Conservation (phyloP, 805 yeast genomes). For the Barnettozyma sp. region DNA sequence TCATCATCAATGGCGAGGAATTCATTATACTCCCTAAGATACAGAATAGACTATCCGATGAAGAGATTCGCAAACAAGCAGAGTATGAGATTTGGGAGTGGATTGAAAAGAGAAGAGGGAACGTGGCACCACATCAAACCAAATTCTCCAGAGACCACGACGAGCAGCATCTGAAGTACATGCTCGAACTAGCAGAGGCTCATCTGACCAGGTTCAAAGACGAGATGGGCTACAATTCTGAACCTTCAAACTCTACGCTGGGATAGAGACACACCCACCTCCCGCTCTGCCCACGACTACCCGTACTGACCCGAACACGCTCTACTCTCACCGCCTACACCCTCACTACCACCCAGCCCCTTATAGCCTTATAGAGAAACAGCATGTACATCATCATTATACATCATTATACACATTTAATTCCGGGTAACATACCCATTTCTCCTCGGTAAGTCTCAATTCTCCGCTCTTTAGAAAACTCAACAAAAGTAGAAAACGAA, state of each 20-base stretch:
- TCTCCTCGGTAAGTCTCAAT: neutral
- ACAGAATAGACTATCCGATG: constrained; percentile 8
- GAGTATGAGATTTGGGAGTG: constrained; percentile 27
- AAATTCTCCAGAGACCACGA: constrained; percentile 11
- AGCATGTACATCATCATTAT: too few species aligned
- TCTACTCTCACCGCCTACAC: too few species aligned
- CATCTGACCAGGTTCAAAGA: constrained; percentile 14
- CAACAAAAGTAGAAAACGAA: neutral
- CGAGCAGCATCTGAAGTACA: constrained; percentile 21
- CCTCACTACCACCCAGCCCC: too few species aligned
- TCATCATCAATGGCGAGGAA: constrained; percentile 20
- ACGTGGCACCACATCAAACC: constrained; percentile 1
- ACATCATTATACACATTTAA: neutral
- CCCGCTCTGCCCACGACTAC: too few species aligned
- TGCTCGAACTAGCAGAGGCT: constrained; percentile 19
- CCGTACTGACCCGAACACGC: too few species aligned
- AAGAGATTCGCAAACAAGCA: constrained; percentile 3
- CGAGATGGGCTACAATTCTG: neutral
- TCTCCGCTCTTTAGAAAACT: neutral
- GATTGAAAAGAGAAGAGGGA: constrained; percentile 19
- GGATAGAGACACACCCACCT: too few species aligned
- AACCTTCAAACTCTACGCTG: too few species aligned
- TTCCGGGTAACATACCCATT: neutral
- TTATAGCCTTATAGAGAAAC: too few species aligned
- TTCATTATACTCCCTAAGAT: constrained; percentile 20